Evolutionary conservation across 345 rosid genomes (phyloP).

Genomic region (Passiflora organensis): DNA sequence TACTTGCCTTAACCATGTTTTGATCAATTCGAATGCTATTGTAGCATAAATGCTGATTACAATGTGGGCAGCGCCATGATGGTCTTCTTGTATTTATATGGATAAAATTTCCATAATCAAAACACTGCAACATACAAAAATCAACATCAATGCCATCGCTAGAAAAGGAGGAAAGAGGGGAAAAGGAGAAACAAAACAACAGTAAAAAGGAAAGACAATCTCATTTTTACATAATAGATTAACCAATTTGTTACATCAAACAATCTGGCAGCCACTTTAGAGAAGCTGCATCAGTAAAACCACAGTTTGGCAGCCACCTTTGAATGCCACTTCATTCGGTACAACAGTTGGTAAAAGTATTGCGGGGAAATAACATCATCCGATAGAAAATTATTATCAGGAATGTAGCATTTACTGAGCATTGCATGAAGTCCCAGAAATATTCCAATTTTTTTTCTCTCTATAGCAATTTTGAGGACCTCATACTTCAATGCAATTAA

Average conservation of each 20-base stretch:
- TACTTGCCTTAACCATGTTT: conserved; percentile 79
- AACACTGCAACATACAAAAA: conserved; percentile 51
- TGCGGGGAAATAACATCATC: too few relatives aligned
- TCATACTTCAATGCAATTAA: too few relatives aligned
- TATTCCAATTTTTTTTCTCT: too few relatives aligned
- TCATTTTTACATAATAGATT: neutral
- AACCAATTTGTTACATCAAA: conserved; percentile 53
- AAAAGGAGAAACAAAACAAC: neutral
- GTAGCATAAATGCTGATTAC: conserved; percentile 77
- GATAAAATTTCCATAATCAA: conserved; percentile 71
- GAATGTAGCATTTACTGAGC: too few relatives aligned
- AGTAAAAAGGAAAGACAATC: conserved; percentile 4
- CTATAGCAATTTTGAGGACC: too few relatives aligned
- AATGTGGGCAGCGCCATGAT: conserved; percentile 96
- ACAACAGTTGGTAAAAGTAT: too few relatives aligned
- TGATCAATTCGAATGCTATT: conserved; percentile 72
- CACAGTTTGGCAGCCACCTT: conserved; percentile 61
- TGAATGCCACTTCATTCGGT: conserved; percentile 6
- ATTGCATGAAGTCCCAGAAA: too few relatives aligned
- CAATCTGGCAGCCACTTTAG: conserved; percentile 76
- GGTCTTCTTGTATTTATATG: conserved; percentile 79
- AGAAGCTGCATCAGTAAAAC: conserved; percentile 69
- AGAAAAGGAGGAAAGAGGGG: neutral
- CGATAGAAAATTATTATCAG: too few relatives aligned
- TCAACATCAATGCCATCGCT: neutral